Conservation (phyloP, 768 basidiomycete species). For the Termitomyces titanicus region DNA sequence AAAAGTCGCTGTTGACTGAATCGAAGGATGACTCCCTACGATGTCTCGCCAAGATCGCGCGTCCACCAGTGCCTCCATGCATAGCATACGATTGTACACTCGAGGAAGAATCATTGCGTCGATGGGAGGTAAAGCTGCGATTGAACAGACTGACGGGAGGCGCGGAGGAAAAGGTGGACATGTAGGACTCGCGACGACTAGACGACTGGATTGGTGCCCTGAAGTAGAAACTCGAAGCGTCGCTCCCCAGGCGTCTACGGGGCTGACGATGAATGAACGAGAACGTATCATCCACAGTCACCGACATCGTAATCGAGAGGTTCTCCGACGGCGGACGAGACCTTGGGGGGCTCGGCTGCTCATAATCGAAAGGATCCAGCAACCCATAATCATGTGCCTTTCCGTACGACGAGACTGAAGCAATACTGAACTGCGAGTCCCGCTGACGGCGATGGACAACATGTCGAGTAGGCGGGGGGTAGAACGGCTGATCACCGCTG, state of each 20-base stretch:
- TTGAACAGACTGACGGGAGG: conserved; percentile 76
- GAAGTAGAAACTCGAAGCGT: conserved; percentile 79
- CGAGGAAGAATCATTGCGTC: conserved; percentile 54
- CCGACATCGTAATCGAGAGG: conserved; percentile 34
- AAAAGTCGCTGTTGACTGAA: conserved; percentile 63
- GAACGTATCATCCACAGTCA: conserved; percentile 73
- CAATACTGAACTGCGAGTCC: conserved; percentile 69
- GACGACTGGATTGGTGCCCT: conserved; percentile 38
- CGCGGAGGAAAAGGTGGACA: conserved; percentile 48
- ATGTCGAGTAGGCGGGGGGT: conserved; percentile 46
- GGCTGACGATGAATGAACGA: conserved; percentile 46
- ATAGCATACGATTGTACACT: conserved; percentile 57
- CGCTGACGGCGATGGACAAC: conserved; percentile 37
- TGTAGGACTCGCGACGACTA: conserved; percentile 60
- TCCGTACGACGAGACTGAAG: conserved; percentile 79
- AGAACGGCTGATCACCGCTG: conserved; percentile 56
- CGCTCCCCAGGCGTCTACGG: conserved; percentile 62
- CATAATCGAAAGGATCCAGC: conserved; percentile 75
- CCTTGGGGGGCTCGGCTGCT: conserved; percentile 43
- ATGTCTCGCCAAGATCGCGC: conserved; percentile 59
- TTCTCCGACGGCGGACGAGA: conserved; percentile 60
- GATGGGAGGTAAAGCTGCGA: conserved; percentile 49
- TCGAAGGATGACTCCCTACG: conserved; percentile 57
- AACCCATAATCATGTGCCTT: conserved; percentile 58
- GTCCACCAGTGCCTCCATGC: conserved; percentile 49